Base-by-base conservation (phyloP, 257 asterid genomes). In the Primulina eburnea region DNA sequence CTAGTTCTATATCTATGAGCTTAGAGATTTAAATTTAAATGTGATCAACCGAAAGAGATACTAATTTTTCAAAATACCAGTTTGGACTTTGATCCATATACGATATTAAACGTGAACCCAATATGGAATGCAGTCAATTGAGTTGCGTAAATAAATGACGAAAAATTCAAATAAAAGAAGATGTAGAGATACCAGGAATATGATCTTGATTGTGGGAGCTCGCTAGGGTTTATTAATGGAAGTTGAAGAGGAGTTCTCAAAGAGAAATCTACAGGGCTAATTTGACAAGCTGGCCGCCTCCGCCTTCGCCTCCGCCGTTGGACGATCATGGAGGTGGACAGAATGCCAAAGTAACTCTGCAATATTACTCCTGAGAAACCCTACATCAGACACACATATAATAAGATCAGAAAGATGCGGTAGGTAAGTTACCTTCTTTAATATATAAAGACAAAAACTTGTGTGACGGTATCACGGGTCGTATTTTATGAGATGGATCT, bases 321-420 rank as follows among this genome's bases (percentile, higher is more conserved):
- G 47, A n/a, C 14, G 17, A 33, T 32, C 8, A 4, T 52, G 85
- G 89, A 85, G 89, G 89, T 76, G 89, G 89, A 85, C 89, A 85
- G 89, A 85, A 82, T 85, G 87, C 89, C 89, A 85, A 85, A 85
- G 26, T 78, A 79, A 37, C 87, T 78, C 89, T 82, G 84, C 83
- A 71, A 77, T 53, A 61, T 74, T 75, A 26, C 83, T 74, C 81
- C 32, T 78, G 83, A 82, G 70, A 84, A 81, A 76, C 79, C 86
- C 77, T 74, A 76, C 24, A 70, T 7, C 26, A 33, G 1, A 7
- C 53, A n/a, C 53, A 21, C 32, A 60, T 50, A 6, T 10, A 21
- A 50, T 16, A 52, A 60, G 38, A 53, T 1, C 40, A 26, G 29
- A 21, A 16, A 29, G 2, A 26, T 6, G 10, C 8, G 53, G 34